Base-by-base conservation (phyloP, 331 rosid genomes). In the Quercus lobata region DNA sequence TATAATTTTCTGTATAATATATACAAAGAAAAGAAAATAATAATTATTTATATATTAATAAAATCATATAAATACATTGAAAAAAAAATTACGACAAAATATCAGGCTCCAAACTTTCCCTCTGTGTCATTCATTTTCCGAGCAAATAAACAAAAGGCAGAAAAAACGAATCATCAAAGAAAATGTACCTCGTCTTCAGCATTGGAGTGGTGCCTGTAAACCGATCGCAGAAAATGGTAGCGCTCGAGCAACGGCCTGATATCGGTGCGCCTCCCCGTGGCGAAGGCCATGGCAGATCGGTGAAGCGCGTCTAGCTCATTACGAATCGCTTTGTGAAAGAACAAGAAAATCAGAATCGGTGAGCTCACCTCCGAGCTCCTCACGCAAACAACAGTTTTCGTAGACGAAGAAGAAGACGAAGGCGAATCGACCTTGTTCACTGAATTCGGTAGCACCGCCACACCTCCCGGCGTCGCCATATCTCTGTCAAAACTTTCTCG, bases 401-500 rank as follows among this genome's bases (percentile, higher is more conserved):
- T 70, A 7, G 88, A 29, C 69, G 76, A n/a, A 32, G 54, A 7
- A n/a, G 81, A 44, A 63, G 85, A 77, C 30, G 96, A 81, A 2
- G 97, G 80, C 21, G 92, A 79, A 54, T 91, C 92, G 54, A 86
- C 88, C 69, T 85, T 88, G 79, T 27, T 83, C 68, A 91, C 89
- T 17, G 93, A 88, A 86, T 83, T 88, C 56, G 97, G 57, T 71
- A 93, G 86, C 70, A 93, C 92, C 53, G 90, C 97, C 81, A 93
- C 87, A 46, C 97, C 98, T 81, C 91, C 97, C 83, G 98, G 98
- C 90, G 92, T 89, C 77, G 93, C 97, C 98, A 96, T 95, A 61
- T 30, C 41, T 65, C 68, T 61, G 57, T 69, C 12, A 14, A 22
- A 25, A 58, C 32, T 46, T 69, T 34, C 63, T 81, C 75, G 22